phyloP scores from a whole-genome alignment of 1,284 basidiomycete genomes.

The Boletus smithii region DNA sequence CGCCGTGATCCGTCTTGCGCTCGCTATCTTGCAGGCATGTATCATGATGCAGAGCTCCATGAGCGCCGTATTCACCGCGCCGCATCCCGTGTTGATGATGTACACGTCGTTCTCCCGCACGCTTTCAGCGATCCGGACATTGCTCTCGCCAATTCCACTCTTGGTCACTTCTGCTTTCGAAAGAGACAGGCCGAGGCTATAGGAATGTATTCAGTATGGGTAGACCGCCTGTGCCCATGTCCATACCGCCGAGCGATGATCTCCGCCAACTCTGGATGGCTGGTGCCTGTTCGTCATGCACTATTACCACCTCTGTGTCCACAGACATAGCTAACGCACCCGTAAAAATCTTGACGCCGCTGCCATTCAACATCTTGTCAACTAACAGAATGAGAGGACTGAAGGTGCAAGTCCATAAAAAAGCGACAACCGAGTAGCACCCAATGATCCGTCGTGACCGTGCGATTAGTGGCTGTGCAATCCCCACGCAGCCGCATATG shows the following conservation, averaged over 20 bases:
- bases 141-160: conserved; percentile 91
- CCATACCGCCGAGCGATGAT: conserved; percentile 87
- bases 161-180: conserved; percentile 82
- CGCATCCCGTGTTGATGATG: conserved; percentile 95
- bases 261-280: conserved; percentile 93
- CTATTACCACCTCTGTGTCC: background rate
- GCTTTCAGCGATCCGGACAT: conserved; percentile 90
- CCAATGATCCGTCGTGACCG: conserved; percentile 17
- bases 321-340: conserved; percentile 49
- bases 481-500: background rate
- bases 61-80: conserved; percentile 82
- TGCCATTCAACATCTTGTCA: conserved; percentile 66
- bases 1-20: conserved; percentile 93
- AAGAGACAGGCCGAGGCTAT: conserved; percentile 82
- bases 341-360: conserved; percentile 88
- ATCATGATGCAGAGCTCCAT: conserved; percentile 99
- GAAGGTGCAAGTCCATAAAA: conserved; percentile 12
- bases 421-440: conserved; percentile 15
- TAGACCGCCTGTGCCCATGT: conserved; percentile 19
- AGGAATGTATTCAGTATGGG: conserved; percentile 18
- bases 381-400: conserved; percentile 10
- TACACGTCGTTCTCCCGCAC: conserved; percentile 99
- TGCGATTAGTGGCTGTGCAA: conserved; percentile 23
- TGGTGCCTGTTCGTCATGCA: conserved; percentile 60
- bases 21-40: conserved; percentile 97